These are phyloP conservation scores for Ascocoryne sarcoides DNA, from an alignment of 2,329 filamentous ascomycete species.

Conservation along the genomic window DNA sequence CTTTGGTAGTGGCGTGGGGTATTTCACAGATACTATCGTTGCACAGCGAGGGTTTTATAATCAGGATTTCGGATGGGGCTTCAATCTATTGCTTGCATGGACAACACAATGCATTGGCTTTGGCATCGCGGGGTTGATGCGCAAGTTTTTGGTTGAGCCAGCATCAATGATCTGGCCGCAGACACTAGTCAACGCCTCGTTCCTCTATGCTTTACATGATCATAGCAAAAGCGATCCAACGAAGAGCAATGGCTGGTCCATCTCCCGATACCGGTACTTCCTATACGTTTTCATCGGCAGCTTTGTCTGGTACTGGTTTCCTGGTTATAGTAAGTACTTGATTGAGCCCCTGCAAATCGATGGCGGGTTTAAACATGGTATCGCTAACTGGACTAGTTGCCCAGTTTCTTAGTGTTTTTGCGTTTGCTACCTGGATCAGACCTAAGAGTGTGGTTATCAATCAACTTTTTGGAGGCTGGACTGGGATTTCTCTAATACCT, in stretches of 20 bases:
- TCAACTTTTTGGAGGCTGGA: slow-evolving; percentile 60
- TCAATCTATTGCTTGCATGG: slow-evolving; percentile 50
- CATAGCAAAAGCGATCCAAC: background rate
- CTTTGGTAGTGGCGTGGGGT: slow-evolving; percentile 2
- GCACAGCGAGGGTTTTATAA: slow-evolving; percentile 40
- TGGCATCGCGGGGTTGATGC: slow-evolving; percentile 49
- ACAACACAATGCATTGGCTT: slow-evolving; percentile 57
- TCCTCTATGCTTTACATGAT: slow-evolving; percentile 2
- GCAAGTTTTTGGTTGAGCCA: slow-evolving; percentile 43
- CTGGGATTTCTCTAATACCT: slow-evolving; percentile 58
- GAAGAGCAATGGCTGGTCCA: background rate
- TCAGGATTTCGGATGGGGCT: slow-evolving; percentile 54
- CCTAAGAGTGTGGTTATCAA: slow-evolving; percentile 62
- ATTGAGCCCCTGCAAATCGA: too few relatives aligned
- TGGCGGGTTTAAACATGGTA: too few relatives aligned
- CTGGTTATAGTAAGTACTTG: too few relatives aligned
- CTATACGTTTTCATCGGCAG: background rate
- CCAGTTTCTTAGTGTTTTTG: slow-evolving; percentile 63
- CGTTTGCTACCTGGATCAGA: slow-evolving; percentile 62
- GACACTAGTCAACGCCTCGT: background rate
- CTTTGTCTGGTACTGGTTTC: slow-evolving; percentile 4
- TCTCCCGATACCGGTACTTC: slow-evolving; percentile 2
- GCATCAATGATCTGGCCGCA: slow-evolving; percentile 5
- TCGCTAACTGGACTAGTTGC: too few relatives aligned
- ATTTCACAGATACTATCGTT: slow-evolving; percentile 2